Evolutionary conservation across 805 yeast species (phyloP).

Genomic region (Yarrowia porcina): DNA sequence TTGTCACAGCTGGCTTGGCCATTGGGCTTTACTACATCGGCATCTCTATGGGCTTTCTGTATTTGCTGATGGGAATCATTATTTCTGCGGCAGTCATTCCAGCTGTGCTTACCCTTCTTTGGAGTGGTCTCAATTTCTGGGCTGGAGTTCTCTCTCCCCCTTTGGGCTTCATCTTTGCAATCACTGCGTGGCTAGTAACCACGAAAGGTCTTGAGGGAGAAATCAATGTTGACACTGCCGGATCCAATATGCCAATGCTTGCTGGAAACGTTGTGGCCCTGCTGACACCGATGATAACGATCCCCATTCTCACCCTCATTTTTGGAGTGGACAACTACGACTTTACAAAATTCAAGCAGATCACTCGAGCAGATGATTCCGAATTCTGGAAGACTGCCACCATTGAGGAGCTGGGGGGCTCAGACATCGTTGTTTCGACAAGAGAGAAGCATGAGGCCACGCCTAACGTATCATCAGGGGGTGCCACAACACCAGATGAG

Average conservation of each 20-base stretch:
- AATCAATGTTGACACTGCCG: conserved; percentile 62
- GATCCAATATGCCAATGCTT: conserved; percentile 83
- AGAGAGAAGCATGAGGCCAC: neutral
- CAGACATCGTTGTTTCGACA: neutral
- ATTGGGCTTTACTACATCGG: conserved; percentile 79
- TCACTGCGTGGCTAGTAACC: conserved; percentile 59
- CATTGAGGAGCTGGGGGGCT: neutral
- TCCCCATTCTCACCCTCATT: conserved; percentile 61
- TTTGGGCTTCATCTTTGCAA: conserved; percentile 68
- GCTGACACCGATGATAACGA: conserved; percentile 63
- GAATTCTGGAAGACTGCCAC: conserved; percentile 17
- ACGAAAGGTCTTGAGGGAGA: conserved; percentile 42
- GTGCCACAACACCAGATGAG: conserved; percentile 33
- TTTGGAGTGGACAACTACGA: conserved; percentile 73
- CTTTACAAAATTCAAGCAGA: conserved; percentile 58
- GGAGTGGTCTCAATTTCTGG: conserved; percentile 55
- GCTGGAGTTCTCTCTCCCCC: conserved; percentile 79
- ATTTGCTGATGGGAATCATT: conserved; percentile 85
- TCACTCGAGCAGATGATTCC: conserved; percentile 39
- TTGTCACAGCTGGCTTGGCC: conserved; percentile 78
- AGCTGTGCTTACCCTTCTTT: conserved; percentile 64
- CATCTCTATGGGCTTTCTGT: conserved; percentile 81
- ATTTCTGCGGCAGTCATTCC: conserved; percentile 86
- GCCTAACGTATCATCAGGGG: neutral
- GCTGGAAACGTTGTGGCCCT: conserved; percentile 84